Evolutionary conservation across 2,329 filamentous ascomycete species (phyloP).

Genomic region (Didymella keratinophila): DNA sequence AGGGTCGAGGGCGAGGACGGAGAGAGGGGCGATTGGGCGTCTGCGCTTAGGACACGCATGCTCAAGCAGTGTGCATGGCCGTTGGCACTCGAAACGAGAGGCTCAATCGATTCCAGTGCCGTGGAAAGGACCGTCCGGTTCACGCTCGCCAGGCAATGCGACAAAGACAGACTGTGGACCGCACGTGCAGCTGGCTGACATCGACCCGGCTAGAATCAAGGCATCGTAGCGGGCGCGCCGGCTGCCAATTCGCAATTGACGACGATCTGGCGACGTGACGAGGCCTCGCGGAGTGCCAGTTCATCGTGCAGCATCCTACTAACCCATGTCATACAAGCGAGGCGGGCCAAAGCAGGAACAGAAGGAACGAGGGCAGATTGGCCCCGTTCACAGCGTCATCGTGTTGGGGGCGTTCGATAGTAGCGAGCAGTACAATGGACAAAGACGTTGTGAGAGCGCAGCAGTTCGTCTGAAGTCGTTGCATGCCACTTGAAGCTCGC

Average conservation of each 20-base stretch:
- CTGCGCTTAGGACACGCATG: slow-evolving; percentile 12
- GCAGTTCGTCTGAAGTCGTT: slow-evolving; percentile 8
- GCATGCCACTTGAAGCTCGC: slow-evolving; percentile 10
- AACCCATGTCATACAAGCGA: slow-evolving; percentile 22
- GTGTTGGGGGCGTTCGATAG: slow-evolving; percentile 3
- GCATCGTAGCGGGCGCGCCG: slow-evolving; percentile 13
- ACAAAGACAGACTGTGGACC: slow-evolving; percentile 11
- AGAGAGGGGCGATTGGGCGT: slow-evolving; percentile 4
- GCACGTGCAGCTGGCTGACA: slow-evolving; percentile 13
- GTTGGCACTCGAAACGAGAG: not conserved
- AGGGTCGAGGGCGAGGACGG: not conserved
- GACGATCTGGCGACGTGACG: slow-evolving; percentile 18
- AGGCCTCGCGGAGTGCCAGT: slow-evolving; percentile 16
- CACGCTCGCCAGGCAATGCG: slow-evolving; percentile 3
- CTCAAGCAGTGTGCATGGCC: slow-evolving; percentile 8
- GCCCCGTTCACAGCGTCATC: slow-evolving; percentile 14
- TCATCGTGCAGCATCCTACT: slow-evolving; percentile 22
- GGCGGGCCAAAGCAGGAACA: slow-evolving; percentile 23
- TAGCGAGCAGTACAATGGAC: not conserved
- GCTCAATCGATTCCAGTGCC: slow-evolving; percentile 1
- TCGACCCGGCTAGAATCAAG: slow-evolving; percentile 12
- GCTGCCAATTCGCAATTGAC: slow-evolving; percentile 6
- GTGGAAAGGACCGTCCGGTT: slow-evolving; percentile 10
- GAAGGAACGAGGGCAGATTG: slow-evolving; percentile 1
- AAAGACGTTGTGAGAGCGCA: not conserved